Conservation (phyloP, 2,329 filamentous ascomycete genomes). For the Chaetomiaceae sp. region DNA sequence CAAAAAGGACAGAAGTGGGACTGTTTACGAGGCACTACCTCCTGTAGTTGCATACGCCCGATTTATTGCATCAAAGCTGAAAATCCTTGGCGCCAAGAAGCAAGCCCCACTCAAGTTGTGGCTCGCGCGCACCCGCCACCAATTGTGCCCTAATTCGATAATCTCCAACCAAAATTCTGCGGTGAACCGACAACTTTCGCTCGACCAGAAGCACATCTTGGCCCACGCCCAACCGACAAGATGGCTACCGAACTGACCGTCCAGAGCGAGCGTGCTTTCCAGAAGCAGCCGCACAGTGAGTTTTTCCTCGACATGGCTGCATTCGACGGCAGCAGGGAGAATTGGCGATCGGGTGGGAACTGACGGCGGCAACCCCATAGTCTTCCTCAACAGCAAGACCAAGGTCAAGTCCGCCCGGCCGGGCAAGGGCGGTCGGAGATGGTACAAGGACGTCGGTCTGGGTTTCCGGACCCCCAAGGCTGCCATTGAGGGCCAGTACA, state of each 20-base stretch:
- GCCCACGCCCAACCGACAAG: slow-evolving; percentile 49
- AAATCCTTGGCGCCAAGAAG: too few species aligned
- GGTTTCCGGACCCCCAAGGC: slow-evolving; percentile 98
- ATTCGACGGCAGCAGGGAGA: slow-evolving; percentile 1
- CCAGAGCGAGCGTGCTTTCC: slow-evolving; percentile 99
- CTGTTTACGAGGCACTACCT: too few species aligned
- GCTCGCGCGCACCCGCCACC: too few species aligned
- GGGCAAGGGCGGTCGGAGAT: slow-evolving; percentile 88
- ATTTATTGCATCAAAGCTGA: too few species aligned
- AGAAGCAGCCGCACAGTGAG: slow-evolving; percentile 94
- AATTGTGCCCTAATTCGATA: slow-evolving; percentile 1
- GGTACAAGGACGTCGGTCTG: slow-evolving; percentile 98
- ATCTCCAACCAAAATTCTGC: slow-evolving; percentile 27
- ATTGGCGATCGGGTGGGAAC: slow-evolving; percentile 13
- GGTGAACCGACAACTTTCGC: slow-evolving; percentile 27
- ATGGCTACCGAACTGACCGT: slow-evolving; percentile 99
- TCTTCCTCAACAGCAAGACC: slow-evolving; percentile 97
- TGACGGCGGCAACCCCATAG: slow-evolving; percentile 22
- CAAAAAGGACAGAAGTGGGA: too few species aligned
- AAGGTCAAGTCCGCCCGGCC: slow-evolving; percentile 79
- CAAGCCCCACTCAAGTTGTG: not conserved
- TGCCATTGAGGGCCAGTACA: slow-evolving; percentile 98
- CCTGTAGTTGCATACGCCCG: too few species aligned
- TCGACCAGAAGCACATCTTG: slow-evolving; percentile 33
- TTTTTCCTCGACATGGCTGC: slow-evolving; percentile 14